Conservation (phyloP, 495 filamentous ascomycete species). For the Penicillium paxilli region DNA sequence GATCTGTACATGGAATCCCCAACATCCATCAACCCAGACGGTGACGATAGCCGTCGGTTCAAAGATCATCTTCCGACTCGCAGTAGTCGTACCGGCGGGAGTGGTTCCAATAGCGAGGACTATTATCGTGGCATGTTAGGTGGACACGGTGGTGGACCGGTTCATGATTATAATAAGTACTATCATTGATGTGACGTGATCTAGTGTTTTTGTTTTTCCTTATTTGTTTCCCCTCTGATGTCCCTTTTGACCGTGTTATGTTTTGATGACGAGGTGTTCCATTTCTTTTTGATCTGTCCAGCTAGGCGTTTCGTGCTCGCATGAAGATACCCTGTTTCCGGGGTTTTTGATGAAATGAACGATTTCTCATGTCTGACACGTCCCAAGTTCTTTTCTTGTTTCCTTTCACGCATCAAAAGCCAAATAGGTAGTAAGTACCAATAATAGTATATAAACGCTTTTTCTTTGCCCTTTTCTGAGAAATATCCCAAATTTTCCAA, state of each 20-base stretch:
- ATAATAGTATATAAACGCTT: too few relatives aligned
- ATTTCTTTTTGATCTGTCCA: slow-evolving; percentile 7
- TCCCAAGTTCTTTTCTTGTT: slow-evolving; percentile 3
- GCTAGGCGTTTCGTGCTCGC: slow-evolving; percentile 22
- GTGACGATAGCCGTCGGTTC: slow-evolving; percentile 32
- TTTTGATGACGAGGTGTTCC: not conserved
- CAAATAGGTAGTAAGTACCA: too few relatives aligned
- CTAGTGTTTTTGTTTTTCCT: not conserved
- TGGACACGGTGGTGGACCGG: slow-evolving; percentile 33
- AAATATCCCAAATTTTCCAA: too few relatives aligned
- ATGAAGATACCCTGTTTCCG: slow-evolving; percentile 25
- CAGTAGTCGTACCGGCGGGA: slow-evolving; percentile 24
- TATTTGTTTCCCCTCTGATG: slow-evolving; percentile 3
- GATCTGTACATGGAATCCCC: slow-evolving; percentile 32
- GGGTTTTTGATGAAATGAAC: slow-evolving; percentile 12
- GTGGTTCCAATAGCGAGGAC: slow-evolving; percentile 37
- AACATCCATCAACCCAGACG: slow-evolving; percentile 21
- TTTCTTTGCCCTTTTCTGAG: not conserved
- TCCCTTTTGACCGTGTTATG: not conserved
- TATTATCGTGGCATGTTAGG: slow-evolving; percentile 42
- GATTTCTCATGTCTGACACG: slow-evolving; percentile 20
- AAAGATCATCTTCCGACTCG: slow-evolving; percentile 20
- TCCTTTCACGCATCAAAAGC: too few relatives aligned
- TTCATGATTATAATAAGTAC: slow-evolving; percentile 37
- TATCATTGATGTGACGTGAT: slow-evolving; percentile 23